These are phyloP conservation scores for Cryphonectria carpinicola DNA, from an alignment of 2,329 filamentous ascomycete genomes.

Conservation along the genomic window DNA sequence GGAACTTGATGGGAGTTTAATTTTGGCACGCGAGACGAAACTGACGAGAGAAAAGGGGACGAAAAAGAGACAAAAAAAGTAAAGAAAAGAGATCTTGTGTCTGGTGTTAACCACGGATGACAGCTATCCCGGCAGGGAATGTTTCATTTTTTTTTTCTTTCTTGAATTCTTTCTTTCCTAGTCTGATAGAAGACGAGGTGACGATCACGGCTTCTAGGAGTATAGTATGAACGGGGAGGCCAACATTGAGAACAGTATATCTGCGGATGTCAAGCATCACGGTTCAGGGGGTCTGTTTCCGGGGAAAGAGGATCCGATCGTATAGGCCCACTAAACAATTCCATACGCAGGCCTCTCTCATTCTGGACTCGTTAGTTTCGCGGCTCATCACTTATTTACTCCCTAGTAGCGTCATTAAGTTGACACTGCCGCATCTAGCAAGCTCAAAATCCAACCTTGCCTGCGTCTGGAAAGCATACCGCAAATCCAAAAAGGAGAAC, in stretches of 20 bases:
- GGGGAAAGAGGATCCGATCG: not conserved
- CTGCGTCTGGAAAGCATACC: not conserved
- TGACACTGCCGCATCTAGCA: not conserved
- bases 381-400: not conserved
- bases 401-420: not conserved
- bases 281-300: not conserved
- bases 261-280: not conserved
- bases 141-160: not conserved
- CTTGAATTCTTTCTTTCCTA: too few species aligned
- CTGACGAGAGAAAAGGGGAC: not conserved
- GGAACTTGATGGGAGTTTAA: not conserved
- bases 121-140: not conserved
- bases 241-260: not conserved
- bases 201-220: not conserved
- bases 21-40: not conserved
- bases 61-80: not conserved
- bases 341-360: not conserved
- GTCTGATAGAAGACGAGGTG: not conserved
- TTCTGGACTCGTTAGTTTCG: not conserved
- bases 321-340: not conserved
- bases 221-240: not conserved
- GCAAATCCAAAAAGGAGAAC: not conserved
- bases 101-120: not conserved
- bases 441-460: not conserved
- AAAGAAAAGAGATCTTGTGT: not conserved